Evolutionary conservation across 192 early-diverging fungal genomes (phyloP), one percentile per base, ranked within the genome.

Genomic region (Coemansia sp.): DNA sequence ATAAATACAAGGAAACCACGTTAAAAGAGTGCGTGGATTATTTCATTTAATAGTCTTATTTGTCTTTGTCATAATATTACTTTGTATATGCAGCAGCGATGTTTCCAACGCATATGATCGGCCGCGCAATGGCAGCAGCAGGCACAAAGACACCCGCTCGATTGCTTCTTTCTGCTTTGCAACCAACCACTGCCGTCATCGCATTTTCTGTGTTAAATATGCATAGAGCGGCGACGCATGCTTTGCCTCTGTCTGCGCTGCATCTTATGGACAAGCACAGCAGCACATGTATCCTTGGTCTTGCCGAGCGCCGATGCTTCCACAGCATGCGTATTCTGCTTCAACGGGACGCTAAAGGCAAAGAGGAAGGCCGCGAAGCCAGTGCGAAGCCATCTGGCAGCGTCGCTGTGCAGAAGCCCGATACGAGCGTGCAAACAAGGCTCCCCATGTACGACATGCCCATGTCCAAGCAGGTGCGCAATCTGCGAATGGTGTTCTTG

Each of bases 391-490:
- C 62, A 6, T 1, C 35, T 32, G 18, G 39, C 8, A 42, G 14
- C 39, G 29, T 36, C 6, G 19, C 56, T 45, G 20, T 59, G 8
- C 45, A 22, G 45, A 0, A 11, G 47, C 65, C 65, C 22, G 45
- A 64, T 28, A 22, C 47, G 0, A 19, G 48, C 25, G 66, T n/a
- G 6, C 27, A 53, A 4, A 55, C 62, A 7, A 78, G 70, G 45
- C 61, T 70, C n/a, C 64, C 68, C 23, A 65, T 80, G 64, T 80
- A 80, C 60, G 77, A 80, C 50, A 74, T 80, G 65, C 77, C 77
- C 0, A 49, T 80, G 64, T 47, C 30, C 11, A 68, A 50, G 51
- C 58, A 64, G 19, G 53, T 80, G 10, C 50, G 62, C 20, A 32
- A 62, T 16, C 29, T 80, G 28, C 77, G 77, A 11, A 54, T 67